A percentile compares a stretch with the other conserved stretches of the same genome.
phyloP scores from a whole-genome alignment of 768 basidiomycete genomes.

The Rossbeevera mucosa region DNA sequence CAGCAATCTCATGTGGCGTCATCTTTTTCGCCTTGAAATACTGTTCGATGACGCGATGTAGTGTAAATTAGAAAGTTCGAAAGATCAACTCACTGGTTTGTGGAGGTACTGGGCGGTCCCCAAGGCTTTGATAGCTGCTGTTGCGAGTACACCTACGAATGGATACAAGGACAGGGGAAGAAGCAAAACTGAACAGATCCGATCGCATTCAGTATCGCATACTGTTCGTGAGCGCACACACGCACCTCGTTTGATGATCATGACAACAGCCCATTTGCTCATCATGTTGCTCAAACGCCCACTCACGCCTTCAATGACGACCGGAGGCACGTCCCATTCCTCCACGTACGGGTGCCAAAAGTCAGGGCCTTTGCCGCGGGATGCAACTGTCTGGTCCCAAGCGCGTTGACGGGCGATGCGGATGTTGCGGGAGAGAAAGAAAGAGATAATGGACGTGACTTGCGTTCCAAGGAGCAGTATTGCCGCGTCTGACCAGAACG shows the following conservation, averaged over 20 bases:
- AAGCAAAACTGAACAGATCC: constrained; percentile 43
- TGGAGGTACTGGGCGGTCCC: constrained; percentile 68
- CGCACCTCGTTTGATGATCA: constrained; percentile 23
- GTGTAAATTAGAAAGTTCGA: not conserved
- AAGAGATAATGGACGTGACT: constrained; percentile 67
- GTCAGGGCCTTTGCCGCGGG: constrained; percentile 73
- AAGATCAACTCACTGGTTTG: constrained; percentile 45
- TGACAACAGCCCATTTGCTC: constrained; percentile 11
- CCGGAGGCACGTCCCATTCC: constrained; percentile 67
- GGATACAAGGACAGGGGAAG: constrained; percentile 66
- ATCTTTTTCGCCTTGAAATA: constrained; percentile 87
- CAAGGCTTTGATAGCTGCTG: constrained; percentile 63
- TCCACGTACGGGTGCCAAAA: constrained; percentile 86
- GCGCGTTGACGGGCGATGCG: constrained; percentile 72
- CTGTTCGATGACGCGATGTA: constrained; percentile 30
- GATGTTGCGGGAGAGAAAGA: constrained; percentile 82
- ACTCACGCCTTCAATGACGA: constrained; percentile 28
- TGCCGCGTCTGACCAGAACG: constrained; percentile 54
- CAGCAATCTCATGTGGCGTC: constrained; percentile 58
- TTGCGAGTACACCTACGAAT: constrained; percentile 55
- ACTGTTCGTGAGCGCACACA: not conserved
- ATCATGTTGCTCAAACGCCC: constrained; percentile 14
- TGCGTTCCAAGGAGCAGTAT: constrained; percentile 71
- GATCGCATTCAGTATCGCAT: not conserved
- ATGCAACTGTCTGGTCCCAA: constrained; percentile 78